Base-by-base conservation (phyloP, 1,284 basidiomycete species). In the Stygiomarasmius scandens region DNA sequence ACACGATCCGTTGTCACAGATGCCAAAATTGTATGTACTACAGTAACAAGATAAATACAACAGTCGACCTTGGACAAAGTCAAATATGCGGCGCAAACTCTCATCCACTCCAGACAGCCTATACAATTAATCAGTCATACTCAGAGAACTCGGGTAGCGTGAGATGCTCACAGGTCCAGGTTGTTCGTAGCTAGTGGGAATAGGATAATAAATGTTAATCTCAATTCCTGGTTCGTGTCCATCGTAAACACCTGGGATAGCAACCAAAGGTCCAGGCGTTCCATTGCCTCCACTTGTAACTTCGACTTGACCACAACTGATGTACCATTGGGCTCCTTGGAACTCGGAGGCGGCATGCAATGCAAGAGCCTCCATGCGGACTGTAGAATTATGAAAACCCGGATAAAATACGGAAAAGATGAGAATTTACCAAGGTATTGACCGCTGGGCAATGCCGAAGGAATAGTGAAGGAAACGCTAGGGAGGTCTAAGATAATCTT, bases 301-400 rank as follows among this genome's bases (percentile, higher is more conserved):
- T 43, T 70, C 69, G 23, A 73, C 65, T 52, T 73, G 71, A 3
- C 66, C 70, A 55, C 71, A 73, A 47, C 67, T 68, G 57, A 73
- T 62, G 59, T 73, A 73, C 60, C 67, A 71, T 67, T 71, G 71
- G n/a, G 70, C 69, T 54, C 74, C 75, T 52, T 68, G 67, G 59
- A 67, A 73, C 11, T 64, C 67, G 11, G 63, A 63, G 24, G 74
- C 74, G 20, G 62, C 51, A 62, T 80, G 77, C 50, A 79, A 64
- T 44, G 79, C 79, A 55, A 81, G 78, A 22, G 77, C 69, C 62
- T 83, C 80, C 64, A 77, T 73, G 49, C 80, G 78, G 59, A 83
- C 74, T 63, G n/a, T n/a, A n/a, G n/a, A n/a, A n/a, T n/a, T n/a
- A n/a, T n/a, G n/a, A n/a, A n/a, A n/a, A n/a, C n/a, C n/a, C n/a